A percentile compares a stretch with the other conserved stretches of the same genome.
These are phyloP conservation scores for Neolentinus lepideus DNA, from an alignment of 1,284 basidiomycete genomes.

Conservation along the genomic window DNA sequence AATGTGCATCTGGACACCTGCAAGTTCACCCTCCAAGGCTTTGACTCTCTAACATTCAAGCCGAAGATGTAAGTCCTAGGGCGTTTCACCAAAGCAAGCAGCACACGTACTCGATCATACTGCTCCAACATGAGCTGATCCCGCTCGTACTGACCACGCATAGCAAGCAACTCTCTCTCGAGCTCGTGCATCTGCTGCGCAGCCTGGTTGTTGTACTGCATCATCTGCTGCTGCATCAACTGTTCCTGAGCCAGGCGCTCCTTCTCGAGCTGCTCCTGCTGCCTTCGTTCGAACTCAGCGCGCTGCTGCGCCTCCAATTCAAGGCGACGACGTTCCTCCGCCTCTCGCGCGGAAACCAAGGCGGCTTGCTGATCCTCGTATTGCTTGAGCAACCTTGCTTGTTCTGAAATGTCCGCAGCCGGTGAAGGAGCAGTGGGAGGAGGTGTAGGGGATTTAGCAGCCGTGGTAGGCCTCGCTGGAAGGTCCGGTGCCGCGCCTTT, in stretches of 20 bases:
- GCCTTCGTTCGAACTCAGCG: constrained; percentile 87
- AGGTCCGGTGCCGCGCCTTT: constrained; percentile 80
- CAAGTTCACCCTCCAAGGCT: constrained; percentile 90
- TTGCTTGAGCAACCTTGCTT: constrained; percentile 92
- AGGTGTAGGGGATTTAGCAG: constrained; percentile 50
- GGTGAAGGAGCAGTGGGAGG: constrained; percentile 69
- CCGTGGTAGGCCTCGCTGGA: constrained; percentile 77
- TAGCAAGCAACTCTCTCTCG: constrained; percentile 85
- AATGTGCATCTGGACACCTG: constrained; percentile 74
- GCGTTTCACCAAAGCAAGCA: neutral
- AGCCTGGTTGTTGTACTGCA: constrained; percentile 68
- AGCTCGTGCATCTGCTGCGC: constrained; percentile 70
- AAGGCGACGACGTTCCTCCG: constrained; percentile 73
- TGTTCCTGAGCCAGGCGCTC: constrained; percentile 89
- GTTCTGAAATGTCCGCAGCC: constrained; percentile 80
- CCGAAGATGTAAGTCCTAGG: neutral
- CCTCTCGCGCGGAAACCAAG: constrained; percentile 73
- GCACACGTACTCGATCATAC: constrained; percentile 78
- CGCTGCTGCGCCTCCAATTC: constrained; percentile 81
- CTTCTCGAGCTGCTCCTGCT: constrained; percentile 82
- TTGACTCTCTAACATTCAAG: constrained; percentile 71
- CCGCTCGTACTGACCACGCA: constrained; percentile 96
- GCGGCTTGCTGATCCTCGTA: constrained; percentile 95
- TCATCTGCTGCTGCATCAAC: constrained; percentile 72
- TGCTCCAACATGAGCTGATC: constrained; percentile 98